Evolutionary conservation across 257 asterid species (phyloP).

Genomic region (Cruciata laevipes): DNA sequence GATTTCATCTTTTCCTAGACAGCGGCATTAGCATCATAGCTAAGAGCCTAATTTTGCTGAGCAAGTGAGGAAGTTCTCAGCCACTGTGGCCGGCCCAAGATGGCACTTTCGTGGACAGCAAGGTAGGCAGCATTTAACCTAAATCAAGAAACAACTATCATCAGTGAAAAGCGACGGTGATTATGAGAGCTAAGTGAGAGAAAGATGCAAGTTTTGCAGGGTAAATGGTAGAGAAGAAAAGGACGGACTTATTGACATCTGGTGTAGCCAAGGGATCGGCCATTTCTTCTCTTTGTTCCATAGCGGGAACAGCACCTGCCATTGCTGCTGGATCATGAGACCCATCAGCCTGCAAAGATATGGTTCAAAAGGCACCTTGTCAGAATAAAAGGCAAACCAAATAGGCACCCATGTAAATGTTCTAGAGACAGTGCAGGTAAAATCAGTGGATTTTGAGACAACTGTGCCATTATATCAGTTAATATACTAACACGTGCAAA

Average conservation of each 20-base stretch:
- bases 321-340: slow-evolving; percentile 56
- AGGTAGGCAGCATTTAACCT: slow-evolving; percentile 86
- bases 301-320: slow-evolving; percentile 50
- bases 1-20: neutral
- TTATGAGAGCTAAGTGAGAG: neutral
- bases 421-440: neutral
- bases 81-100: slow-evolving; percentile 89
- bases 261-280: slow-evolving; percentile 88
- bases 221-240: slow-evolving; percentile 3
- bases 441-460: neutral
- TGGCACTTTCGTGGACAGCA: slow-evolving; percentile 69
- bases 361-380: slow-evolving; percentile 8
- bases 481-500: neutral
- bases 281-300: slow-evolving; percentile 68
- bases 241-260: slow-evolving; percentile 74
- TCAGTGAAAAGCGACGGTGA: neutral
- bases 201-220: neutral
- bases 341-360: slow-evolving; percentile 52
- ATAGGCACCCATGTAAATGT: neutral
- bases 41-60: slow-evolving; percentile 26
- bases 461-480: neutral
- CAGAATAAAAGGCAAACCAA: neutral
- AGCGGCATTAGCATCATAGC: neutral
- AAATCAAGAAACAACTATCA: neutral
- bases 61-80: slow-evolving; percentile 55